Conservation (phyloP, 257 asterid genomes). For the Echium plantagineum region DNA sequence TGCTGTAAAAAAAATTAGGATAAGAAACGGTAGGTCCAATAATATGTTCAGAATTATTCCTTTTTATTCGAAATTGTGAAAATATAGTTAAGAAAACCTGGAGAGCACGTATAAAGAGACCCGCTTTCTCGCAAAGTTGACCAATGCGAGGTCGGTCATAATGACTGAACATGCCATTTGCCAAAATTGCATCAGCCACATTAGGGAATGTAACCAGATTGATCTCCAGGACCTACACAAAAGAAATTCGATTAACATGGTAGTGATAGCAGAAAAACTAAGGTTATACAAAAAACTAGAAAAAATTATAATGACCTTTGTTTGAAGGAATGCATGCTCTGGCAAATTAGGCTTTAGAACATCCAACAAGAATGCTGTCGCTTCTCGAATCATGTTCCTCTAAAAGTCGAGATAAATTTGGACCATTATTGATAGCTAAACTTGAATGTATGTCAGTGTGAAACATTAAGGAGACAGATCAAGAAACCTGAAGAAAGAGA, state of each 20-base stretch:
- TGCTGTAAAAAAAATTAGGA: slow-evolving; percentile 41
- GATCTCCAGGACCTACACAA: slow-evolving; percentile 78
- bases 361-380: slow-evolving; percentile 94
- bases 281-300: background rate
- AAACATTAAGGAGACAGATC: background rate
- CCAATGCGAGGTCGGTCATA: slow-evolving; percentile 93
- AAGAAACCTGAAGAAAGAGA: slow-evolving; percentile 88
- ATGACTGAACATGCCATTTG: slow-evolving; percentile 97
- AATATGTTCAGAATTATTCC: background rate
- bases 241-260: slow-evolving; percentile 10
- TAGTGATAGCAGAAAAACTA: background rate
- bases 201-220: slow-evolving; percentile 91
- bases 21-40: background rate
- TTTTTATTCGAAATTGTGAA: background rate
- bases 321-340: slow-evolving; percentile 87
- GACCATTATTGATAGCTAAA: background rate
- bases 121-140: slow-evolving; percentile 96
- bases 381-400: slow-evolving; percentile 99
- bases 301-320: slow-evolving; percentile 49
- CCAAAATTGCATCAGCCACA: slow-evolving; percentile 98
- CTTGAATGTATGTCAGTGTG: background rate
- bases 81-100: slow-evolving; percentile 40
- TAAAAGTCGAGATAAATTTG: slow-evolving; percentile 11
- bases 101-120: slow-evolving; percentile 88
- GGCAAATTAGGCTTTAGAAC: slow-evolving; percentile 96